phyloP scores from a whole-genome alignment of 2,329 filamentous ascomycete genomes.

The Rhynchosporium agropyri region DNA sequence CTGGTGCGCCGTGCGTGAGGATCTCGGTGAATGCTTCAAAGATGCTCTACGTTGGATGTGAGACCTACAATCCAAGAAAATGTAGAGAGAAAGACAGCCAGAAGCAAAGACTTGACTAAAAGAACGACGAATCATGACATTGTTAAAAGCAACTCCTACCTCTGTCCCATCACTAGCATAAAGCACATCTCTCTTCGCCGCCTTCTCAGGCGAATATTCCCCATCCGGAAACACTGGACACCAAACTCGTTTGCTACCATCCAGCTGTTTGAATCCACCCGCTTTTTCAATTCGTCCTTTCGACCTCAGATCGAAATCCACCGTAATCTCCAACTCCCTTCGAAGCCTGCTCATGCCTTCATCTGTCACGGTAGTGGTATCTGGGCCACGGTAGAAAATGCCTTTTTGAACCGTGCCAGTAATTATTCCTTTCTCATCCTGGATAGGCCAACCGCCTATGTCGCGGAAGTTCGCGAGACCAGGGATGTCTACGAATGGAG shows the following conservation, averaged over 20 bases:
- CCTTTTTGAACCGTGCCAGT: slow-evolving; percentile 50
- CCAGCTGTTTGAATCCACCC: slow-evolving; percentile 48
- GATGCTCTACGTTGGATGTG: slow-evolving; percentile 52
- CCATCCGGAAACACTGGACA: slow-evolving; percentile 64
- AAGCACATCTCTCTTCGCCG: slow-evolving; percentile 61
- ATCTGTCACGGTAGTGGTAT: slow-evolving; percentile 60
- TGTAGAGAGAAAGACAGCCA: neutral
- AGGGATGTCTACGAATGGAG: slow-evolving; percentile 25
- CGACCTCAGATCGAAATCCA: slow-evolving; percentile 70
- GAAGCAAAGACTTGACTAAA: neutral
- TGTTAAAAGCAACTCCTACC: slow-evolving; percentile 38
- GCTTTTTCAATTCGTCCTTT: slow-evolving; percentile 57
- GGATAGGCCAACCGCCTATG: slow-evolving; percentile 28
- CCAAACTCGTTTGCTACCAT: slow-evolving; percentile 57
- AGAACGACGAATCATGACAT: neutral
- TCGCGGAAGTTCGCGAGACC: slow-evolving; percentile 30
- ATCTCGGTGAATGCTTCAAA: slow-evolving; percentile 65
- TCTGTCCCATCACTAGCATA: slow-evolving; percentile 58
- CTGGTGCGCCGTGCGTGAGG: slow-evolving; percentile 51
- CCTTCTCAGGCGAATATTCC: slow-evolving; percentile 63
- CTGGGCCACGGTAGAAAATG: slow-evolving; percentile 68
- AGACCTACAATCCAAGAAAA: neutral
- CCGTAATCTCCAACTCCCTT: slow-evolving; percentile 54
- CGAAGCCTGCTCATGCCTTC: slow-evolving; percentile 55
- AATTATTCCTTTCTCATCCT: slow-evolving; percentile 31